phyloP scores from a whole-genome alignment of 345 rosid genomes.

The Jatropha curcas region DNA sequence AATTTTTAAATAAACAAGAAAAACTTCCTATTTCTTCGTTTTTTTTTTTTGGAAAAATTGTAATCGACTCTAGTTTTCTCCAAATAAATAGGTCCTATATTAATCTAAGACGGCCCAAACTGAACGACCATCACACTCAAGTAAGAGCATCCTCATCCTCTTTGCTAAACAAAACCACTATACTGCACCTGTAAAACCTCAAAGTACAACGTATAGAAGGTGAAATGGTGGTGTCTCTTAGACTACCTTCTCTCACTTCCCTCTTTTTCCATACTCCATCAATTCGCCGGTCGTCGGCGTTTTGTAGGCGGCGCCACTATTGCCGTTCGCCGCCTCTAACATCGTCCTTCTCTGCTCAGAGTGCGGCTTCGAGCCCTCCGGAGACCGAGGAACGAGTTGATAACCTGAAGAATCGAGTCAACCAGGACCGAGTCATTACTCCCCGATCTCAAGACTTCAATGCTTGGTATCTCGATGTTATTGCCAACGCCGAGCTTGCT shows the following conservation, averaged over 20 bases:
- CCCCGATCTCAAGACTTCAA: slow-evolving; percentile 92
- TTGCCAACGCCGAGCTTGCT: slow-evolving; percentile 90
- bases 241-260: slow-evolving; percentile 61
- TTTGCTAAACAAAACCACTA: not conserved
- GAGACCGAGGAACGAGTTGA: slow-evolving; percentile 52
- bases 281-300: slow-evolving; percentile 36
- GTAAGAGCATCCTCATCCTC: slow-evolving; percentile 23
- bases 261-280: slow-evolving; percentile 46
- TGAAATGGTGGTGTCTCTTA: slow-evolving; percentile 59
- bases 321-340: slow-evolving; percentile 27
- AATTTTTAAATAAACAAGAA: too few relatives aligned
- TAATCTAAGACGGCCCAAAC: not conserved
- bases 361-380: slow-evolving; percentile 51
- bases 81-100: too few relatives aligned
- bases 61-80: too few relatives aligned
- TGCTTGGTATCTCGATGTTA: slow-evolving; percentile 90
- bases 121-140: not conserved
- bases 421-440: slow-evolving; percentile 54
- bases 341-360: slow-evolving; percentile 51
- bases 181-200: not conserved
- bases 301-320: slow-evolving; percentile 32
- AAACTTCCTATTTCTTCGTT: too few relatives aligned
- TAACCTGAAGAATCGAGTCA: slow-evolving; percentile 30
- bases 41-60: too few relatives aligned
- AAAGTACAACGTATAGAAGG: not conserved